Conservation (phyloP, 2,329 filamentous ascomycete genomes). For the Alternaria arborescens region DNA sequence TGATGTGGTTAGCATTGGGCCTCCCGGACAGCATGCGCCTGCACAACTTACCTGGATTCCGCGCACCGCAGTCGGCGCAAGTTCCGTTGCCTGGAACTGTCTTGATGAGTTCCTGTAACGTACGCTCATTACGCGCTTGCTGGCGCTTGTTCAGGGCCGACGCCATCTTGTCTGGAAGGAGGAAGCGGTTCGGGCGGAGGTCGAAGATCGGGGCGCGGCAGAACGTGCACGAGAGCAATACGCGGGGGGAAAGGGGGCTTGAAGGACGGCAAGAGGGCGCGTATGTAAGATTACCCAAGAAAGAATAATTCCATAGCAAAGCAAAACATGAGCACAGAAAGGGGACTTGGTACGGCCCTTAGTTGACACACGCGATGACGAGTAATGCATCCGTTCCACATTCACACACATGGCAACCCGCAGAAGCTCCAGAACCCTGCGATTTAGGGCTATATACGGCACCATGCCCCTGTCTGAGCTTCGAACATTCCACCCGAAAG, state of each 20-base stretch:
- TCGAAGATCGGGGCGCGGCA: slow-evolving; percentile 28
- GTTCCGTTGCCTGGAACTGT: slow-evolving; percentile 86
- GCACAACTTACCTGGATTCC: slow-evolving; percentile 80
- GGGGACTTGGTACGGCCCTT: slow-evolving; percentile 25
- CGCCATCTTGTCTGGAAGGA: slow-evolving; percentile 64
- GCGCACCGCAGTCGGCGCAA: slow-evolving; percentile 91
- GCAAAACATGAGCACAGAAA: slow-evolving; percentile 22
- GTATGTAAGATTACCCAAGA: slow-evolving; percentile 16
- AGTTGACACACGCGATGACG: slow-evolving; percentile 29
- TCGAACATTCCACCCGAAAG: slow-evolving; percentile 5
- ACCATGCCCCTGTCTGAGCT: slow-evolving; percentile 21
- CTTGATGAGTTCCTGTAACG: slow-evolving; percentile 87
- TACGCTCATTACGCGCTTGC: slow-evolving; percentile 95
- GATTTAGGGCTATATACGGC: slow-evolving; percentile 24
- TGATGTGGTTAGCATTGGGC: slow-evolving; percentile 41
- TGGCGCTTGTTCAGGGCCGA: slow-evolving; percentile 89
- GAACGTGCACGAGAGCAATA: slow-evolving; percentile 30
- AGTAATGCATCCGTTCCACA: slow-evolving; percentile 29
- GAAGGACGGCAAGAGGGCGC: slow-evolving; percentile 21
- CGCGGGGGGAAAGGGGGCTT: slow-evolving; percentile 22
- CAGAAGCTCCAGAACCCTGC: slow-evolving; percentile 28
- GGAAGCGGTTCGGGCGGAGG: slow-evolving; percentile 29
- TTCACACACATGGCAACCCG: slow-evolving; percentile 29
- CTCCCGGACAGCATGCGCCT: slow-evolving; percentile 12
- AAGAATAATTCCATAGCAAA: slow-evolving; percentile 28